Conservation (phyloP, 257 asterid genomes). For the Gentiana dahurica region DNA sequence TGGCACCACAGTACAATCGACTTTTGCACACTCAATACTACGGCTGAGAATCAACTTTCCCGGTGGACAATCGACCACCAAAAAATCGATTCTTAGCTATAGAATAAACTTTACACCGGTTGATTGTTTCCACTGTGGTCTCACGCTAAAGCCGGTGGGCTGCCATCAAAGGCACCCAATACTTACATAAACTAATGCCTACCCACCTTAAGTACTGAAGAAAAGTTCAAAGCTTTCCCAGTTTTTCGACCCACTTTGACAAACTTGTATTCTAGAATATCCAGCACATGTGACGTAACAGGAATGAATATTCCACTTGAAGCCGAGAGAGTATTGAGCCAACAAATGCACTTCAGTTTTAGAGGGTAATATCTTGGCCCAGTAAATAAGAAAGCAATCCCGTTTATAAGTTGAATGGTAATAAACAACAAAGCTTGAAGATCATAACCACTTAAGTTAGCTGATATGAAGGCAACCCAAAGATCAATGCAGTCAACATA, state of each 20-base stretch:
- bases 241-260: slow-evolving; percentile 56
- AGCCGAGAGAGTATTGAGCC: slow-evolving; percentile 73
- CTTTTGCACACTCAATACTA: too few relatives aligned
- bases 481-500: slow-evolving; percentile 67
- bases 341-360: slow-evolving; percentile 71
- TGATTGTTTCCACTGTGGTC: too few relatives aligned
- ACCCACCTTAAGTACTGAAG: slow-evolving; percentile 62
- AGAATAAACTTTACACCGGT: too few relatives aligned
- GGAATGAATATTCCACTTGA: slow-evolving; percentile 72
- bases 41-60: too few relatives aligned
- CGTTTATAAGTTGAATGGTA: slow-evolving; percentile 58
- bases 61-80: too few relatives aligned
- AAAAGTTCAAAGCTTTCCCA: slow-evolving; percentile 27
- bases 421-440: slow-evolving; percentile 47
- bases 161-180: not conserved
- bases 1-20: too few relatives aligned
- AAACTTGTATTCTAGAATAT: slow-evolving; percentile 62
- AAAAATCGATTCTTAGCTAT: too few relatives aligned
- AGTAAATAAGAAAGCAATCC: slow-evolving; percentile 60
- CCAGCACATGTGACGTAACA: slow-evolving; percentile 61
- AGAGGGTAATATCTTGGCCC: slow-evolving; percentile 93
- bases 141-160: too few relatives aligned
- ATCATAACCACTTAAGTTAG: slow-evolving; percentile 44
- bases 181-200: slow-evolving; percentile 11
- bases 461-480: slow-evolving; percentile 77